Conservation (phyloP, 345 rosid genomes). For the Draba incana region DNA sequence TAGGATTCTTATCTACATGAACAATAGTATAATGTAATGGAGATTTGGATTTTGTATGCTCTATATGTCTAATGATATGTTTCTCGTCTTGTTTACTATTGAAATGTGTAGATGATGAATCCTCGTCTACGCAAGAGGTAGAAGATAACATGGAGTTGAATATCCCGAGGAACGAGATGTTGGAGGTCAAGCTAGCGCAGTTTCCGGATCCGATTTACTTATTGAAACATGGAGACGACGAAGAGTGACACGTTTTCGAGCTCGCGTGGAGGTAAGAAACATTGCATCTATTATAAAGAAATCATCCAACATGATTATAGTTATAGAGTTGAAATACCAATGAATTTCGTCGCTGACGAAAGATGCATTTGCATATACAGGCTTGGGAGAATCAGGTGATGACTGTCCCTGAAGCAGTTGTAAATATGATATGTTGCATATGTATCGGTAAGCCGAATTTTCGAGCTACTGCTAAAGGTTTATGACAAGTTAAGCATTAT, state of each 20-base stretch:
- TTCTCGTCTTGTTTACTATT: background rate
- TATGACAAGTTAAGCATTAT: no score
- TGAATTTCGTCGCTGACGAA: background rate
- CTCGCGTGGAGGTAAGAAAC: background rate
- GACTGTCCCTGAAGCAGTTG: slow-evolving; percentile 24
- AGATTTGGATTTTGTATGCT: slow-evolving; percentile 1
- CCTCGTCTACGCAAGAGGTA: slow-evolving; percentile 23
- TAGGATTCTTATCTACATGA: background rate
- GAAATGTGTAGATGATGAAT: slow-evolving; percentile 16
- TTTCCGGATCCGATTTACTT: slow-evolving; percentile 32
- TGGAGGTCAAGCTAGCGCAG: slow-evolving; percentile 40
- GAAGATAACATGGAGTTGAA: slow-evolving; percentile 30
- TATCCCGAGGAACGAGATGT: slow-evolving; percentile 32
- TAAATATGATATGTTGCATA: slow-evolving; percentile 1
- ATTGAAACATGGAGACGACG: slow-evolving; percentile 29
- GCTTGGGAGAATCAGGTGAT: slow-evolving; percentile 13
- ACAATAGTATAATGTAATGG: background rate
- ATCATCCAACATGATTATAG: background rate
- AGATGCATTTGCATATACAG: slow-evolving; percentile 7
- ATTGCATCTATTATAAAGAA: background rate
- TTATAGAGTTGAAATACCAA: background rate
- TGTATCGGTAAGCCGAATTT: no score
- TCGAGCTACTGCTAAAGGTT: no score
- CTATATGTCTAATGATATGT: no score
- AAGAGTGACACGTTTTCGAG: slow-evolving; percentile 28